Percentiles rank a stretch among this genome's conserved stretches.
These are phyloP conservation scores for Epichloe sibirici DNA, from an alignment of 2,329 filamentous ascomycete genomes.

Conservation along the genomic window DNA sequence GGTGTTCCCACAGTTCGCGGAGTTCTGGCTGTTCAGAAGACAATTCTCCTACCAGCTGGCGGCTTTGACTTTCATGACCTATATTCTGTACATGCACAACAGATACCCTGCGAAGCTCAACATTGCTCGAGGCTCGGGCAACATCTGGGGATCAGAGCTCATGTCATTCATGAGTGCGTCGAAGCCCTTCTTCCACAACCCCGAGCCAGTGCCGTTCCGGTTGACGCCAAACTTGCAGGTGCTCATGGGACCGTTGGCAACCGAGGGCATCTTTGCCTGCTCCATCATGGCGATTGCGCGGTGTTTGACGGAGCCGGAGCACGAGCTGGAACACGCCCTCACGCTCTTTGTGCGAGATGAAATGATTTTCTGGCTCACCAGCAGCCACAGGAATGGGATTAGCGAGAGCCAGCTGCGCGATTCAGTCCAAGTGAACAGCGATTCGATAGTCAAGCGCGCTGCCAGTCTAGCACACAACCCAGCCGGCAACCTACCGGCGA, in stretches of 20 bases:
- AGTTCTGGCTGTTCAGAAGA: constrained; percentile 97
- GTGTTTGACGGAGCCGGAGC: constrained; percentile 78
- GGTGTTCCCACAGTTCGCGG: constrained; percentile 76
- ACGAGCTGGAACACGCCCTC: constrained; percentile 88
- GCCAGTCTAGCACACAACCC: constrained; percentile 70
- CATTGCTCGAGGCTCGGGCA: constrained; percentile 76
- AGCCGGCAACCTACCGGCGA: constrained; percentile 74
- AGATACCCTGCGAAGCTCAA: constrained; percentile 93
- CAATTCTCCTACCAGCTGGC: constrained; percentile 96
- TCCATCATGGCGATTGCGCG: constrained; percentile 93
- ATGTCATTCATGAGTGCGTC: constrained; percentile 77
- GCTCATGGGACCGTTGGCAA: constrained; percentile 88
- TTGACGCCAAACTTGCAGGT: constrained; percentile 93
- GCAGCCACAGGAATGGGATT: constrained; percentile 48
- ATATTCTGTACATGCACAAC: constrained; percentile 93
- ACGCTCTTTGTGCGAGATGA: constrained; percentile 94
- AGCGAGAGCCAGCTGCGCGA: constrained; percentile 60
- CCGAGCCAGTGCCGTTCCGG: constrained; percentile 91
- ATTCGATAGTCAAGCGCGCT: constrained; percentile 84
- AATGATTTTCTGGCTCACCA: constrained; percentile 94
- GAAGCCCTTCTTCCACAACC: constrained; percentile 87
- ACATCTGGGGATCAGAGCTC: constrained; percentile 92
- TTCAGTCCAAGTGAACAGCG: constrained; percentile 73
- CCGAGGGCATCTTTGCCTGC: constrained; percentile 91
- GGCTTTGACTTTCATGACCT: constrained; percentile 94